Evolutionary conservation across 2,329 filamentous ascomycete species (phyloP), one percentile per base, ranked within the genome.

Genomic region (Blastomyces parvus): DNA sequence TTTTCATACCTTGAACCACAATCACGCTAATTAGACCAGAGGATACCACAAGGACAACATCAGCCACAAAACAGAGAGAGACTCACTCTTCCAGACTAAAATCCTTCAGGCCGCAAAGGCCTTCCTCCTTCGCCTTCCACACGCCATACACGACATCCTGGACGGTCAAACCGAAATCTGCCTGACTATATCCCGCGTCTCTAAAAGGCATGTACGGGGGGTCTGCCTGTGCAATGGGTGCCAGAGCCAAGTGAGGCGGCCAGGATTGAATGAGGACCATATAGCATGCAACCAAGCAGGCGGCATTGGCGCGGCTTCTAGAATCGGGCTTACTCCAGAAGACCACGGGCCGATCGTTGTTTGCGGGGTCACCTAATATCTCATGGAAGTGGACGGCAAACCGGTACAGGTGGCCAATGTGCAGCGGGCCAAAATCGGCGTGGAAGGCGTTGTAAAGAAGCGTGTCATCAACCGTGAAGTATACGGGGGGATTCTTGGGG

Each of bases 241-340:
- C 93, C 52, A 99, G 84, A 42, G 94, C 94, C 70, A 97, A 81
- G 80, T 99, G 94, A 61, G 94, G 94, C 57, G 94, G 90, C 94
- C 94, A 99, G 52, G 90, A 90, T 79, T 99, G 94, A 70, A 99
- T 96, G 67, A 99, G 80, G 53, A 99, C 92, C 92, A 99, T 97
- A 80, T 99, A 99, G 80, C 91, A 96, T 62, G 94, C 93, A 56
- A 99, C 85, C 72, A 99, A 84, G 74, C 92, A 97, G 36, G 94
- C 91, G 58, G 94, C 91, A 77, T 99, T 99, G 68, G 74, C 94
- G 60, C 74, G 84, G 89, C 92, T 97, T 73, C 91, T 87, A 40
- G 93, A 87, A 78, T 99, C 92, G 5, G 92, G 88, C 69, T 87
- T 88, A 77, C 92, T 97, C 88, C 91, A 99, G 78, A 99, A 97